A percentile compares a stretch with the other conserved stretches of the same genome.
These are phyloP conservation scores for Silene uniflora DNA, from an alignment of 148 eudicot genomes.

Conservation along the genomic window DNA sequence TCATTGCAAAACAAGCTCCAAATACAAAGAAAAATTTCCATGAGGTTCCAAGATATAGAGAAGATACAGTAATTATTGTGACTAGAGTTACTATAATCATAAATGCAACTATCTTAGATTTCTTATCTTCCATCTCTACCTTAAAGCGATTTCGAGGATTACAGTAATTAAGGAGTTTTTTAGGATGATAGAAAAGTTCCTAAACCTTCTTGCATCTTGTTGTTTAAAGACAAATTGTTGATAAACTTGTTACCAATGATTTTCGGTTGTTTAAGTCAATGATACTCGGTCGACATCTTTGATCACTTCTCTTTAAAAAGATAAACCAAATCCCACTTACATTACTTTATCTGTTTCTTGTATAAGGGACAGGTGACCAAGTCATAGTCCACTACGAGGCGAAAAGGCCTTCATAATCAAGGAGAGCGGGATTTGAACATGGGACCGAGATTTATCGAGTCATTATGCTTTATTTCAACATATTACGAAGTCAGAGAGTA, in stretches of 20 bases:
- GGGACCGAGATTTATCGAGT: too few relatives aligned
- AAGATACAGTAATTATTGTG: slow-evolving; percentile 38
- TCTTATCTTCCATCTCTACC: slow-evolving; percentile 52
- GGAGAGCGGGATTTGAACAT: too few relatives aligned
- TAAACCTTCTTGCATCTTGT: too few relatives aligned
- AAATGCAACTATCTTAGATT: slow-evolving; percentile 40
- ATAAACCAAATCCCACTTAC: neutral
- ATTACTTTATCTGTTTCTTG: neutral
- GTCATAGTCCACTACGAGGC: neutral
- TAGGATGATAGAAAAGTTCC: too few relatives aligned
- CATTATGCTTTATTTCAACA: too few relatives aligned
- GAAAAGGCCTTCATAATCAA: too few relatives aligned
- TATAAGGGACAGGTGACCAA: neutral
- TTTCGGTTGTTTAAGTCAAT: slow-evolving; percentile 17
- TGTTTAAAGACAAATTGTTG: neutral
- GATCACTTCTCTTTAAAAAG: neutral
- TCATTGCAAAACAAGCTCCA: slow-evolving; percentile 40
- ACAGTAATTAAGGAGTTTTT: too few relatives aligned
- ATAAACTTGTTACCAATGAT: neutral
- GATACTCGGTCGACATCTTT: neutral
- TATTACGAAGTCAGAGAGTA: too few relatives aligned
- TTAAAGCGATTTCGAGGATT: neutral
- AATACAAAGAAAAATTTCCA: slow-evolving; percentile 42
- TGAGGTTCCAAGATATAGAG: slow-evolving; percentile 39
- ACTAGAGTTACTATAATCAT: slow-evolving; percentile 33